Percentiles rank a stretch among this genome's conserved stretches.
These are phyloP conservation scores for Torrubiellomyces zombiae DNA, from an alignment of 2,329 filamentous ascomycete species.

Conservation along the genomic window DNA sequence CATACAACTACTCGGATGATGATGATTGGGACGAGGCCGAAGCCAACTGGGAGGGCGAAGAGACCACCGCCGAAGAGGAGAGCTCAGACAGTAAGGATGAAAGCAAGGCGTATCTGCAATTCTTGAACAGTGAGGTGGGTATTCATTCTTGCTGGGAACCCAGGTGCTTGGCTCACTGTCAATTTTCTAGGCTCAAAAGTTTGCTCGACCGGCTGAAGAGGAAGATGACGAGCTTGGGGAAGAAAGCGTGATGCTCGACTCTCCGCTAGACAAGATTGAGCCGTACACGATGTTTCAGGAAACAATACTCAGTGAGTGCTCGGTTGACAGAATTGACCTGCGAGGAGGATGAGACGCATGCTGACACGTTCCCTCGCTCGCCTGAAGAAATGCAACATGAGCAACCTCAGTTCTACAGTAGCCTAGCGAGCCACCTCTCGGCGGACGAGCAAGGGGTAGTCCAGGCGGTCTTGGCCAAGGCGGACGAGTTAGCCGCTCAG, in stretches of 20 bases:
- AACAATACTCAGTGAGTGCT: constrained; percentile 60
- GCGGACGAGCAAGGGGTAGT: constrained; percentile 70
- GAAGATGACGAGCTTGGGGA: constrained; percentile 83
- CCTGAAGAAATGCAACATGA: constrained; percentile 66
- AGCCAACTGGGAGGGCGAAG: constrained; percentile 61
- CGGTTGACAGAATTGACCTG: background rate
- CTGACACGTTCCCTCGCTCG: background rate
- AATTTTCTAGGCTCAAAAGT: constrained; percentile 59
- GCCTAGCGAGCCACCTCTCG: constrained; percentile 60
- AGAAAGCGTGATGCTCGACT: constrained; percentile 83
- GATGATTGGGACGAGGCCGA: constrained; percentile 76
- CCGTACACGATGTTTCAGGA: constrained; percentile 81
- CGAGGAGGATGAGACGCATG: background rate
- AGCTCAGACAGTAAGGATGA: constrained; percentile 63
- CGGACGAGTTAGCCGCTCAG: constrained; percentile 23
- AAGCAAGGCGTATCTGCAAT: constrained; percentile 86
- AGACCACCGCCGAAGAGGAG: constrained; percentile 52
- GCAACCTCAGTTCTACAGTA: constrained; percentile 76
- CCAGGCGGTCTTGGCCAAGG: constrained; percentile 57
- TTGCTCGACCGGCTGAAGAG: constrained; percentile 50
- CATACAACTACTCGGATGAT: constrained; percentile 50
- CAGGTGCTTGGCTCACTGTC: no score
- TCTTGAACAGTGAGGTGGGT: constrained; percentile 74
- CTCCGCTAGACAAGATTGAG: constrained; percentile 86
- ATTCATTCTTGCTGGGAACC: no score